Percentiles rank a stretch among this genome's conserved stretches.
These are phyloP conservation scores for Spongospora subterranea DNA, from an alignment of 208 protist genomes.

Conservation along the genomic window DNA sequence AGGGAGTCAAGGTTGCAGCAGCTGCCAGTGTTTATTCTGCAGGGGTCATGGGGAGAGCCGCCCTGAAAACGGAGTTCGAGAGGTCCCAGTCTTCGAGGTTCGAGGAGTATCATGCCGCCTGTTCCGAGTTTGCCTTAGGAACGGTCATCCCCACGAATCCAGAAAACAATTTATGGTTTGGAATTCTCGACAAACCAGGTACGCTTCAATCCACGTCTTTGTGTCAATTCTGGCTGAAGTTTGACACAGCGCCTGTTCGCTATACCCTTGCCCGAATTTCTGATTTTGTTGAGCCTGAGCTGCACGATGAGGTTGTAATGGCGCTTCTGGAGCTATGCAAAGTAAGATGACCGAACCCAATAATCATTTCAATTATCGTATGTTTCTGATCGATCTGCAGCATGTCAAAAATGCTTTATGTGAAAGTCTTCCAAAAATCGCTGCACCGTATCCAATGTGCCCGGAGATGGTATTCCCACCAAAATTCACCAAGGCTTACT, in stretches of 20 bases:
- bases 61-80: not conserved
- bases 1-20: no score
- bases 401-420: not conserved
- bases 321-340: not conserved
- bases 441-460: not conserved
- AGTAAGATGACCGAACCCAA: not conserved
- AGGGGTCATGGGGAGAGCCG: not conserved
- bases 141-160: not conserved
- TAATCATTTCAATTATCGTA: not conserved
- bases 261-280: not conserved
- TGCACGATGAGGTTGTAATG: not conserved
- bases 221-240: not conserved
- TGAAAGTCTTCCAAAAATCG: not conserved
- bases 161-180: not conserved
- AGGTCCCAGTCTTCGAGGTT: not conserved
- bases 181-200: not conserved
- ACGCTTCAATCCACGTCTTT: not conserved
- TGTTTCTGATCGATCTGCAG: not conserved
- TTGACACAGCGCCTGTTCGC: not conserved
- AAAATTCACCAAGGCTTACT: not conserved
- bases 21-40: no score
- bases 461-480: not conserved
- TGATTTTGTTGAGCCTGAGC: not conserved
- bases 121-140: not conserved
- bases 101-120: not conserved